Evolutionary conservation across 805 yeast genomes (phyloP).

Genomic region (Candida glaebosa): DNA sequence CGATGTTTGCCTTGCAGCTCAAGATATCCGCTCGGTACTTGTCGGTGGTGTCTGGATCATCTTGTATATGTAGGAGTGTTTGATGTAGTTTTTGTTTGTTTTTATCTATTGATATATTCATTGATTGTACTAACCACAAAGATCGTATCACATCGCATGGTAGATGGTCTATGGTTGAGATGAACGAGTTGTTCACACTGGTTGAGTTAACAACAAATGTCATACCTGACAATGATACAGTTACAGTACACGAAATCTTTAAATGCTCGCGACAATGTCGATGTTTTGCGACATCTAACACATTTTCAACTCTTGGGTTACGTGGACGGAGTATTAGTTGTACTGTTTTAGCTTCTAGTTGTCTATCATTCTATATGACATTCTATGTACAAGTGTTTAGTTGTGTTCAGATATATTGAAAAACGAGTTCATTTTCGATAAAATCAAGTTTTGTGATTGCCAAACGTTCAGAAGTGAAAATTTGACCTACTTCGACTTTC

Average conservation of each 20-base stretch:
- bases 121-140: slow-evolving; percentile 39
- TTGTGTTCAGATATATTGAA: slow-evolving; percentile 11
- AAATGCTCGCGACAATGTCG: slow-evolving; percentile 1
- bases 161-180: slow-evolving; percentile 41
- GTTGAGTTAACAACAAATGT: slow-evolving; percentile 10
- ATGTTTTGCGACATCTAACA: background rate
- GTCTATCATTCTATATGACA: background rate
- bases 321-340: too few species aligned
- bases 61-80: slow-evolving; percentile 12
- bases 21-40: background rate
- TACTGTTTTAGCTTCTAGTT: background rate
- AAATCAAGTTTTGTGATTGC: slow-evolving; percentile 27
- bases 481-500: slow-evolving; percentile 19
- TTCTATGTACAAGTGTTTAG: slow-evolving; percentile 5
- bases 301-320: too few species aligned
- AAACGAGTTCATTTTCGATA: slow-evolving; percentile 31
- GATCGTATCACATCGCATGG: slow-evolving; percentile 43
- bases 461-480: slow-evolving; percentile 15
- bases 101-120: slow-evolving; percentile 27
- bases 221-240: background rate
- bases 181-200: slow-evolving; percentile 33
- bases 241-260: background rate
- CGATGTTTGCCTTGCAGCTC: slow-evolving; percentile 6
- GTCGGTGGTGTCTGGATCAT: slow-evolving; percentile 1
- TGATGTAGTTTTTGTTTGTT: slow-evolving; percentile 17